phyloP scores from a whole-genome alignment of 1,139 yeast species.

The Candida buenavistaensis region DNA sequence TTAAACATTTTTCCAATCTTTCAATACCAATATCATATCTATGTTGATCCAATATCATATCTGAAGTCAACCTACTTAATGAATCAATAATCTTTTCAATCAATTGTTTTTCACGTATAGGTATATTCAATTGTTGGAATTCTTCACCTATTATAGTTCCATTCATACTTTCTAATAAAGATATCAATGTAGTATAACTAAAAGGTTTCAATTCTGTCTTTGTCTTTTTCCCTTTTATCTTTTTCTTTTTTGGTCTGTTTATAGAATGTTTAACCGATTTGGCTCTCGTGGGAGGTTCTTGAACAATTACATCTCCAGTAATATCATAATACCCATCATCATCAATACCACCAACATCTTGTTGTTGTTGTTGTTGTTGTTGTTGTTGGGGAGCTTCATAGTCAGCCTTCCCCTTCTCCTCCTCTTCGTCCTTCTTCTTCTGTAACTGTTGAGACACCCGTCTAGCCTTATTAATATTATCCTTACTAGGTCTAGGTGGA shows the following conservation, averaged over 20 bases:
- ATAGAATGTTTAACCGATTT: slow-evolving; percentile 40
- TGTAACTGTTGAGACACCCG: slow-evolving; percentile 23
- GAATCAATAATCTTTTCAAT: slow-evolving; percentile 86
- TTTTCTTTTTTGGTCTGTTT: slow-evolving; percentile 16
- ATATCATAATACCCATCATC: slow-evolving; percentile 43
- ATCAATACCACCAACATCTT: slow-evolving; percentile 11
- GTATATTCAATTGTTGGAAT: slow-evolving; percentile 71
- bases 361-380: neutral
- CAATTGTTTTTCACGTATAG: slow-evolving; percentile 72
- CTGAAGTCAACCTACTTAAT: slow-evolving; percentile 79
- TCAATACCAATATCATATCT: slow-evolving; percentile 80
- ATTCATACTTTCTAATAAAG: slow-evolving; percentile 61
- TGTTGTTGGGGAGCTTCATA: no score
- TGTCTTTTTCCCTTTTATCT: slow-evolving; percentile 7
- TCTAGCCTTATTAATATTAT: slow-evolving; percentile 32
- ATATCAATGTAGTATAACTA: slow-evolving; percentile 57
- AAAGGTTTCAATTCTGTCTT: slow-evolving; percentile 44
- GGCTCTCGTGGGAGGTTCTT: slow-evolving; percentile 28
- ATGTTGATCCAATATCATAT: slow-evolving; percentile 81
- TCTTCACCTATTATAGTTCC: slow-evolving; percentile 68
- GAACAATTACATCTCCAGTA: slow-evolving; percentile 29
- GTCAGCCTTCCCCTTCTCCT: no score
- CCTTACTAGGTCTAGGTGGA: slow-evolving; percentile 43
- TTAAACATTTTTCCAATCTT: slow-evolving; percentile 74
- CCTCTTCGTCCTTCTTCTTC: slow-evolving; percentile 1